Evolutionary conservation across 257 asterid genomes (phyloP).

Genomic region (Petrea volubilis): DNA sequence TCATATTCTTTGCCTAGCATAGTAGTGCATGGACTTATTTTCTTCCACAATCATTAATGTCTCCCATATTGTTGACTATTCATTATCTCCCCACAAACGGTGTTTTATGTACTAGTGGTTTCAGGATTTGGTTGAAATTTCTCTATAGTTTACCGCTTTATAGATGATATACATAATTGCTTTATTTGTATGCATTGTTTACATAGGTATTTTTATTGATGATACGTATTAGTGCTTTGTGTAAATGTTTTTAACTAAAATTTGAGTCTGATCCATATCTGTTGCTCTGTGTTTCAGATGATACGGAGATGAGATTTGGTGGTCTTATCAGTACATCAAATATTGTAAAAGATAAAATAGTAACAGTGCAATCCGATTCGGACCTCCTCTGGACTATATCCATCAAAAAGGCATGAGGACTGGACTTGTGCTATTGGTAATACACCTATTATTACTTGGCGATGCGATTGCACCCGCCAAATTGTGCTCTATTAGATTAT

Average conservation of each 20-base stretch:
- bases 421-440: neutral
- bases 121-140: no score
- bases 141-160: no score
- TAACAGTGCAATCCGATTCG: constrained; percentile 74
- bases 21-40: no score
- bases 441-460: neutral
- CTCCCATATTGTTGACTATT: no score
- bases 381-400: constrained; percentile 95
- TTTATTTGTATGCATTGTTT: no score
- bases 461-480: neutral
- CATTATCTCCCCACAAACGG: no score
- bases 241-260: neutral
- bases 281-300: constrained; percentile 42
- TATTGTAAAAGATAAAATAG: constrained; percentile 52
- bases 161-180: no score
- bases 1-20: no score
- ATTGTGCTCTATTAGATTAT: constrained; percentile 5
- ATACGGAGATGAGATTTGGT: constrained; percentile 82
- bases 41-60: no score
- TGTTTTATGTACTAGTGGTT: no score
- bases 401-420: constrained; percentile 42
- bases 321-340: constrained; percentile 89
- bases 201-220: no score
- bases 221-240: neutral
- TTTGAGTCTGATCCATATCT: no score